These are phyloP conservation scores for Kodamaea laetipori DNA, from an alignment of 805 yeast species.

Conservation along the genomic window DNA sequence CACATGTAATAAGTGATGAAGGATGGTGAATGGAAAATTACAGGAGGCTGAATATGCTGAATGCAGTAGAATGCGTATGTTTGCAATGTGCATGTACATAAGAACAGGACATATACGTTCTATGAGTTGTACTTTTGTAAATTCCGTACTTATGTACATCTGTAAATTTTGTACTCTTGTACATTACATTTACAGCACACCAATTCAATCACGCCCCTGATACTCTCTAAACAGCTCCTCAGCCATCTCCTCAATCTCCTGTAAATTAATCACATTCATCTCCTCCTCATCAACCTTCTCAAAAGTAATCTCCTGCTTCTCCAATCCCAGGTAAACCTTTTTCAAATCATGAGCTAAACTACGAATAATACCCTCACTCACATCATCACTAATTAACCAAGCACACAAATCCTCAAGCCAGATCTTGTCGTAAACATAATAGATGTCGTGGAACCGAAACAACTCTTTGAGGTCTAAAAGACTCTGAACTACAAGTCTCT, in stretches of 20 bases:
- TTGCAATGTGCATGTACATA: too few relatives aligned
- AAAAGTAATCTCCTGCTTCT: slow-evolving; percentile 53
- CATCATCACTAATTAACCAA: slow-evolving; percentile 67
- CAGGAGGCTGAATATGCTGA: too few relatives aligned
- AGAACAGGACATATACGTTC: too few relatives aligned
- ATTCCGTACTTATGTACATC: too few relatives aligned
- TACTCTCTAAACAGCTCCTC: slow-evolving; percentile 38
- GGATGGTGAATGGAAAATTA: too few relatives aligned
- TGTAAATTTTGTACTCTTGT: too few relatives aligned
- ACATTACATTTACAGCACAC: too few relatives aligned
- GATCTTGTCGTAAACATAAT: slow-evolving; percentile 79
- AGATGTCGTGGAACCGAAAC: slow-evolving; percentile 80
- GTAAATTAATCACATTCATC: slow-evolving; percentile 47
- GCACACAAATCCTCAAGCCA: slow-evolving; percentile 75
- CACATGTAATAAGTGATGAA: too few relatives aligned
- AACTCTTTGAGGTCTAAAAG: slow-evolving; percentile 66
- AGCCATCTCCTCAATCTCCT: slow-evolving; percentile 61
- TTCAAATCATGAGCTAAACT: slow-evolving; percentile 67
- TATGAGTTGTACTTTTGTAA: too few relatives aligned
- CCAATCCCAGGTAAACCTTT: slow-evolving; percentile 40
- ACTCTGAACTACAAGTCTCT: slow-evolving; percentile 59
- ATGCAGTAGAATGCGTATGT: too few relatives aligned
- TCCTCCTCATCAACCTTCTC: slow-evolving; percentile 48
- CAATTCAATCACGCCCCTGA: too few relatives aligned
- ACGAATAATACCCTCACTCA: slow-evolving; percentile 60